Evolutionary conservation across 768 basidiomycete species (phyloP), one percentile per base, ranked within the genome.

Genomic region (Xanthoconium purpureum): DNA sequence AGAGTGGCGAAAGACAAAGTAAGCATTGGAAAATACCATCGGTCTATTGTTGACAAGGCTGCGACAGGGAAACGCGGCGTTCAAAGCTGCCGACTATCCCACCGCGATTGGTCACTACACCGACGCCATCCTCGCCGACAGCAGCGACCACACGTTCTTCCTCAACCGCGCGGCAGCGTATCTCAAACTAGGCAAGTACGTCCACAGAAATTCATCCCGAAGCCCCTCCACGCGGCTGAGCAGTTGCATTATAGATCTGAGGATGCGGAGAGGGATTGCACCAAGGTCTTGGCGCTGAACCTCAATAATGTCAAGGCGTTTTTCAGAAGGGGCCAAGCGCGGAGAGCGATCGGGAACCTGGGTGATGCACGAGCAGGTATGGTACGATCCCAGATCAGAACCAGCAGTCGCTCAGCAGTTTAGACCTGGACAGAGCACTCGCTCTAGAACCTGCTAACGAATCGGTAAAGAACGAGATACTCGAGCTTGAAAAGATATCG

Each of bases 111-210:
- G 92, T 0, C 87, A 92, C 68, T 98, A 97, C 73, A 88, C 90
- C 33, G 74, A 83, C 1, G 94, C 95, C 5, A 84, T 89, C 44
- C 70, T 91, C 18, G 81, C 85, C 2, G 87, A 95, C 71, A 69
- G 75, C 12, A 75, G 68, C 0, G 91, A 96, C 64, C 76, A 82
- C n/a, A 88, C 91, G 0, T 89, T 87, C 60, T 85, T 88, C 35
- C 78, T 95, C 35, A 98, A 98, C 68, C 84, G 95, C 43, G 91
- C 93, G 4, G 89, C 91, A 36, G 91, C 93, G 29, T 95, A 95
- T 76, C 80, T 98, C 58, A 95, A 94, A 79, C 82, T 96, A 75
- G 87, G 85, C 82, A 97, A 96, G 94, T 94, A 78, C 77, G 92
- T 87, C 72, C 48, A 6, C 32, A 11, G 1, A 33, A 24, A 45